These are phyloP conservation scores for Ustilago cynodontis DNA, from an alignment of 1,284 basidiomycete genomes.

Conservation along the genomic window DNA sequence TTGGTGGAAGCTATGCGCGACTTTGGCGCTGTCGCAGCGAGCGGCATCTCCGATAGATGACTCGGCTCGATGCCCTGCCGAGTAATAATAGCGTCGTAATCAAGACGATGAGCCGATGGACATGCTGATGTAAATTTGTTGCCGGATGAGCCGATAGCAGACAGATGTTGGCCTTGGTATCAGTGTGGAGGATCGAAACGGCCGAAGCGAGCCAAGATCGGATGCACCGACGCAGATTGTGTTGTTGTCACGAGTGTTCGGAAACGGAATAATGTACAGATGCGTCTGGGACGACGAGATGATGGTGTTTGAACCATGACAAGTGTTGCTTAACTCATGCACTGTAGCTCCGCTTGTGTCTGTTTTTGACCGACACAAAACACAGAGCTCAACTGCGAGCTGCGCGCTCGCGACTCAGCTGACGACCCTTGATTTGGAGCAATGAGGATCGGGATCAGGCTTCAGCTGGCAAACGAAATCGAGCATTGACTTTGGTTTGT, in stretches of 20 bases:
- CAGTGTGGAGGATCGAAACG: not conserved
- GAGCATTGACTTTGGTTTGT: not conserved
- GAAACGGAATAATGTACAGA: too few species aligned
- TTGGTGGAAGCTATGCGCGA: slow-evolving; percentile 35
- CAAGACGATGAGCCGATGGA: not conserved
- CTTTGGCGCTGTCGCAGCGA: slow-evolving; percentile 35
- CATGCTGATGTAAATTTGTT: slow-evolving; percentile 7
- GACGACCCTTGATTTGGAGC: slow-evolving; percentile 2
- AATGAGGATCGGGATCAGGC: slow-evolving; percentile 18
- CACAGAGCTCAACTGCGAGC: slow-evolving; percentile 7
- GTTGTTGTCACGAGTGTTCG: not conserved
- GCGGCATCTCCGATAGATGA: slow-evolving; percentile 32
- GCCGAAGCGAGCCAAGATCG: not conserved
- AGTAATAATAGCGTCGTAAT: not conserved
- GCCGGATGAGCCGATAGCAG: not conserved
- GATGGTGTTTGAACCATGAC: too few species aligned
- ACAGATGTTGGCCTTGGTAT: not conserved
- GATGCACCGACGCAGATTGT: not conserved
- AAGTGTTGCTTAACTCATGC: slow-evolving; percentile 8
- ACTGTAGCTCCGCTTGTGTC: slow-evolving; percentile 11
- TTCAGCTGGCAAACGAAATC: not conserved
- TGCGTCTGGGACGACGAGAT: not conserved
- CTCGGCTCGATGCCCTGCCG: not conserved
- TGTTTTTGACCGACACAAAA: slow-evolving; percentile 15
- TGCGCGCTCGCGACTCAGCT: slow-evolving; percentile 41